These are phyloP conservation scores for Geotrichum reessii DNA, from an alignment of 1,139 yeast genomes.

Conservation along the genomic window DNA sequence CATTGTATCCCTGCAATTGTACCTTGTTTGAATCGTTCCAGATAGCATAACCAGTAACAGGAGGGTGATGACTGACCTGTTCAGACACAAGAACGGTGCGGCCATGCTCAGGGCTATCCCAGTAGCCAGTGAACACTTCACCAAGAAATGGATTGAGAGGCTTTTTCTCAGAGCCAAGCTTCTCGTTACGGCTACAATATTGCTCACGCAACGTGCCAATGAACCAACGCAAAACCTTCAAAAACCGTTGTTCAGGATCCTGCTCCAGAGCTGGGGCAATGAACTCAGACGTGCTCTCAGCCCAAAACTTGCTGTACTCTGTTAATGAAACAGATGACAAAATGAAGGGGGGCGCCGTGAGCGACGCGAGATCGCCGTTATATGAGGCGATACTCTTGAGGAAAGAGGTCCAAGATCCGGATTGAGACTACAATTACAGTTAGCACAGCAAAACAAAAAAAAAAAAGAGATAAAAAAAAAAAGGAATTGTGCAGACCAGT, in stretches of 20 bases:
- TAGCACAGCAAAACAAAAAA: too few relatives aligned
- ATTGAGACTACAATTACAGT: constrained; percentile 19
- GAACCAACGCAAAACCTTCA: constrained; percentile 86
- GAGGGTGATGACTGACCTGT: constrained; percentile 95
- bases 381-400: constrained; percentile 87
- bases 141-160: constrained; percentile 94
- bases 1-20: constrained; percentile 78
- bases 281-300: constrained; percentile 81
- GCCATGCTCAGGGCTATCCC: constrained; percentile 47
- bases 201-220: constrained; percentile 87
- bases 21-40: constrained; percentile 65
- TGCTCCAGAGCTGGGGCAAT: constrained; percentile 55
- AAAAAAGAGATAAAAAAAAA: too few relatives aligned
- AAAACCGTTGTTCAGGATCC: constrained; percentile 52
- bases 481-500: not conserved
- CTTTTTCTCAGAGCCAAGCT: constrained; percentile 89
- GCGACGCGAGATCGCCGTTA: constrained; percentile 87
- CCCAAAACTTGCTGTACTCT: constrained; percentile 80
- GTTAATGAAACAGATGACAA: constrained; percentile 81
- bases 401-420: constrained; percentile 45
- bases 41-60: constrained; percentile 82
- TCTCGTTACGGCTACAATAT: constrained; percentile 86
- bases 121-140: constrained; percentile 83
- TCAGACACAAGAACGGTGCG: constrained; percentile 69
- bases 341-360: constrained; percentile 98